Percentiles rank a stretch among this genome's conserved stretches.
phyloP scores from a whole-genome alignment of 768 basidiomycete genomes.

The Russula ochroleuca region DNA sequence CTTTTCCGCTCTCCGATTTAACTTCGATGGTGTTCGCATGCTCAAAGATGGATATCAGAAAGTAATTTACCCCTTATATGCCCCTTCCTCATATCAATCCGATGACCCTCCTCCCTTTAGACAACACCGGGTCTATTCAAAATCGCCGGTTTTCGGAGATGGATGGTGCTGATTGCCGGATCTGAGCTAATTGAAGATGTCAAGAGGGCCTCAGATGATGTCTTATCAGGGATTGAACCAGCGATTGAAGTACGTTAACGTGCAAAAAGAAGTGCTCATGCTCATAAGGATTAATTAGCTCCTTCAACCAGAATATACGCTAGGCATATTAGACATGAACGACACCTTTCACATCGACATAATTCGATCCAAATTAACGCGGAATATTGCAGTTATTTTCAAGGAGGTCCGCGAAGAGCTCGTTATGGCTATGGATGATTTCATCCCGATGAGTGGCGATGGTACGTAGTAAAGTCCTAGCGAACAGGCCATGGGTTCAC shows the following conservation, averaged over 20 bases:
- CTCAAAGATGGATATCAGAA: no score
- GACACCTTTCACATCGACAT: neutral
- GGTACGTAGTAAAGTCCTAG: neutral
- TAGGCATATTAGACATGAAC: neutral
- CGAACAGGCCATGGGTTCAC: neutral
- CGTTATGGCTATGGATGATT: neutral
- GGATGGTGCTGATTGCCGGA: neutral
- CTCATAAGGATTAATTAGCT: neutral
- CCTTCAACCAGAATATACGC: neutral
- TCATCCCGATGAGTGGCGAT: no score
- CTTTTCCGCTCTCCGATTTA: no score
- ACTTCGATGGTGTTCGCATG: no score
- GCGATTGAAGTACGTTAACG: neutral
- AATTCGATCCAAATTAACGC: conserved; percentile 2
- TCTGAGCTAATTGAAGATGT: neutral
- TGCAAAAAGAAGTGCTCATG: neutral
- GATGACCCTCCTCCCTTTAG: no score
- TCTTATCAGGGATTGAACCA: neutral
- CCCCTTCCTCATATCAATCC: no score
- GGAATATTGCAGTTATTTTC: neutral
- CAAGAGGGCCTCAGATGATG: neutral
- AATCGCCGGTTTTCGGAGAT: no score
- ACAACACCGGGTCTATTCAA: no score
- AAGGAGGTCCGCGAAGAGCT: neutral
- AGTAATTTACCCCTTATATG: no score